Base-by-base conservation (phyloP, 1,139 yeast species). In the Suhomyces ambrosiae region DNA sequence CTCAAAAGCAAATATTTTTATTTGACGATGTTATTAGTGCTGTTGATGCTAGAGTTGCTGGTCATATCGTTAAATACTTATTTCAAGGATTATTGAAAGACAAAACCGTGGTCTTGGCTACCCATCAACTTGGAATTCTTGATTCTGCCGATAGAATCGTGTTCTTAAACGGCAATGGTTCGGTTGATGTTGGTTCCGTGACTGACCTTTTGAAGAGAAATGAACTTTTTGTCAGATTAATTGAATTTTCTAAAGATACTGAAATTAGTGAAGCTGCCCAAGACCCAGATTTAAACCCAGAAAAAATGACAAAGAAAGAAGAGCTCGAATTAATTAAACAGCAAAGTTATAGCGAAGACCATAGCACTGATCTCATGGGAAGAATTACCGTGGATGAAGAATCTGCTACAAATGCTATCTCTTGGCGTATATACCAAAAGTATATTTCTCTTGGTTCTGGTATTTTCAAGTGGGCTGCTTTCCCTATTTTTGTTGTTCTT, bases 391-490 rank as follows among this genome's bases (percentile, higher is more conserved):
- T 52, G 16, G 72, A 61, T 28, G 74, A 69, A 54, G 72, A 63
- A 48, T 56, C 54, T 37, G 68, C 71, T 8, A 61, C 65, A 21
- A 68, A 70, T 49, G 62, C 74, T n/a, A 49, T 54, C 23, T 45
- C 48, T 3, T 52, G 53, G 54, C 26, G 48, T n/a, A 61, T 71
- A 13, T 69, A 68, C 50, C 56, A 54, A 36, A 54, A 54, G 24
- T 88, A 83, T 52, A 54, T 86, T 43, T 58, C 62, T 26, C 63
- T 71, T 24, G 94, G 92, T 6, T 72, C 83, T 38, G 86, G 79
- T 11, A 52, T 56, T 11, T 49, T 76, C 24, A 68, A 50, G 3
- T 77, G 51, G 45, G 42, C 50, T 38, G 70, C 64, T 30, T 50
- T 49, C 30, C 68, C 68, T 4, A 27, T 64, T 2, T 64, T 68